Evolutionary conservation across 176 grass and related monocot genomes (phyloP).

Genomic region (barley (Hordeum vulgare)): MorexV3_pseudomolecules_assembly NC_058524.1:501837544-501838043

Average conservation of each 20-base stretch:
- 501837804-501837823: not conserved
- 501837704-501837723: not conserved
- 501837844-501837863: not conserved
- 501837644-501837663: not conserved
- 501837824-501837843: not conserved
- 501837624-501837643: not conserved
- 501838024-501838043: not conserved
- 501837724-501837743: not conserved
- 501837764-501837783: not conserved
- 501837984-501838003: not conserved
- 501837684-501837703: not conserved
- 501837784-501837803: not conserved
- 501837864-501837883: not conserved
- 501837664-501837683: not conserved
- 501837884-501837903: not conserved
- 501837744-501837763: not conserved
- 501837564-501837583: not conserved
- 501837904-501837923: not conserved
- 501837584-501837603: not conserved
- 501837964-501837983: not conserved
- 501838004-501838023: not conserved
- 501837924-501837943: not conserved
- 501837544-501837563: not conserved
- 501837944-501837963: not conserved
- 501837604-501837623: not conserved